Conservation (phyloP, 2,329 filamentous ascomycete species). For the Sclerotinia spermophila region DNA sequence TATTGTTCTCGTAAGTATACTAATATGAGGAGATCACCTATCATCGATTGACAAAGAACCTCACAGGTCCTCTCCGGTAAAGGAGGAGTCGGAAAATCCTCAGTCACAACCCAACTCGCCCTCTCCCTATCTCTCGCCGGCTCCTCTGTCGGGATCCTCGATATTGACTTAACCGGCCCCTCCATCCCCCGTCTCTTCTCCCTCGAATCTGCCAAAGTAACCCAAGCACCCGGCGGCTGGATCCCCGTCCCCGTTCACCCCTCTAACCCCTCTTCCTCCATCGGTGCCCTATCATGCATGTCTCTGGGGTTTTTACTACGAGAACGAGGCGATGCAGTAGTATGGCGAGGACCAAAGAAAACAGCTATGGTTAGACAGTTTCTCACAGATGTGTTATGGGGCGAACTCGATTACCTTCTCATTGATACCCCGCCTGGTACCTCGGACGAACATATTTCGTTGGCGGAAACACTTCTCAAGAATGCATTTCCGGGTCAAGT, state of each 20-base stretch:
- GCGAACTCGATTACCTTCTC: slow-evolving; percentile 81
- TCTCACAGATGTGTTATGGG: slow-evolving; percentile 86
- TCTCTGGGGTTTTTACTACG: slow-evolving; percentile 87
- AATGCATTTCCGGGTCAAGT: slow-evolving; percentile 64
- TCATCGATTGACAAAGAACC: slow-evolving; percentile 20
- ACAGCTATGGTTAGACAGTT: slow-evolving; percentile 99
- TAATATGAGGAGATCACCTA: background rate
- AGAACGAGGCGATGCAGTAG: slow-evolving; percentile 81
- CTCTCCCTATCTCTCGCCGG: slow-evolving; percentile 82
- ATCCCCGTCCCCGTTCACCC: slow-evolving; percentile 80
- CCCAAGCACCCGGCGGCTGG: slow-evolving; percentile 89
- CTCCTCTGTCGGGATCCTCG: slow-evolving; percentile 87
- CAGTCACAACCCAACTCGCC: slow-evolving; percentile 93
- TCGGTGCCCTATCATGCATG: slow-evolving; percentile 76
- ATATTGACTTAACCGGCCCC: slow-evolving; percentile 92
- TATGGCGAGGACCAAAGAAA: slow-evolving; percentile 98
- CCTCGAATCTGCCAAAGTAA: slow-evolving; percentile 84
- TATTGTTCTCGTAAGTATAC: slow-evolving; percentile 63
- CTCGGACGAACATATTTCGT: slow-evolving; percentile 93
- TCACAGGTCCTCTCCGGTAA: slow-evolving; percentile 80
- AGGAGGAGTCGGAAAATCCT: slow-evolving; percentile 96
- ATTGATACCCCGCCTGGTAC: slow-evolving; percentile 97
- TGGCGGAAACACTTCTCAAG: slow-evolving; percentile 77
- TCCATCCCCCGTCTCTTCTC: slow-evolving; percentile 94
- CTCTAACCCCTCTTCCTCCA: slow-evolving; percentile 47